Base-by-base conservation (phyloP, 225 moss, liverwort and hornwort genomes). In the Marchantia paleacea region DNA sequence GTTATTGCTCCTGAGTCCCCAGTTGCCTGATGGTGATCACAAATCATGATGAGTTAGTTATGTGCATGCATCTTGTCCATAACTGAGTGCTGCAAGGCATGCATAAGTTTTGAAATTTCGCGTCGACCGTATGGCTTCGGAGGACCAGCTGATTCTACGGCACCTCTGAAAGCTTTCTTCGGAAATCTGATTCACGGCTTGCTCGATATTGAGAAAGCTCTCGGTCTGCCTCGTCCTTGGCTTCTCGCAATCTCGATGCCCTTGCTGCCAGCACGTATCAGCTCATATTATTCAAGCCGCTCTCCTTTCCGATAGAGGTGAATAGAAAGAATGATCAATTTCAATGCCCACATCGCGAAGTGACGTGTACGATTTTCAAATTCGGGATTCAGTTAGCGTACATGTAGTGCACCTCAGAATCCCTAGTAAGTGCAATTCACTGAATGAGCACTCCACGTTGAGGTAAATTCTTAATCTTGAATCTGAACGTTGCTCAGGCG, bases 111-210 rank as follows among this genome's bases (percentile, higher is more conserved):
- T 67, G 12, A 28, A 67, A 10, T 8, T 39, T 39, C 39, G 39
- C 39, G 39, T 39, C 39, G 39, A 58, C 20, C 14, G 0, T 14
- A 58, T 58, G 13, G 18, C 58, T 19, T 58, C 20, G 6, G 58
- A 58, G 12, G 20, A 58, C 58, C 50, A 73, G 18, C 13, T 25
- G 0, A 51, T 24, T 65, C 8, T 6, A 16, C 58, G 22, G 25
- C 16, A 86, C 86, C 83, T 88, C 81, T 47, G 85, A 62, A 0
- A 88, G 79, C 67, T 85, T 88, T 52, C 76, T 78, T 68, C 83
- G 74, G 51, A 81, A 88, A 19, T 85, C 85, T 31, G 85, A 71
- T 77, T 88, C 88, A 70, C 81, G 25, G 57, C 78, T 67, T 47
- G 79, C 80, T 47, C 88, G 81, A 18, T 83, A 88, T 14, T 74